A percentile compares a stretch with the other conserved stretches of the same genome.
phyloP scores from a whole-genome alignment of 1,139 yeast genomes.

The Saccharomyces uvarum region DNA sequence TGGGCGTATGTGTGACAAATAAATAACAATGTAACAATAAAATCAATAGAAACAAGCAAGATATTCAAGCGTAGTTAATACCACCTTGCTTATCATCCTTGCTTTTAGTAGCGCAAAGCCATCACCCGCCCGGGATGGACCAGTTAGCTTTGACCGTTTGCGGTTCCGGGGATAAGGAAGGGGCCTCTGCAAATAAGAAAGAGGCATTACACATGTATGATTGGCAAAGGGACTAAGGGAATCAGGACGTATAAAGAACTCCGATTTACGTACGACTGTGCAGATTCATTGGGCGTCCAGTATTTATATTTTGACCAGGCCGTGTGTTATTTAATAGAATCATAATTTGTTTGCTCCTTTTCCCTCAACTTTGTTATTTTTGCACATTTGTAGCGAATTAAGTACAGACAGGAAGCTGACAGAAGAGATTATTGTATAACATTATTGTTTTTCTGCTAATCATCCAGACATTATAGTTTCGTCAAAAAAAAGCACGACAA shows the following conservation, averaged over 20 bases:
- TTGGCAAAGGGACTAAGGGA: not conserved
- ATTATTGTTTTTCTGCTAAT: not conserved
- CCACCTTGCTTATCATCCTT: not conserved
- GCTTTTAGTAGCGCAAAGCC: not conserved
- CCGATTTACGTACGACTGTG: not conserved
- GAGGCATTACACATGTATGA: not conserved
- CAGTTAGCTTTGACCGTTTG: not conserved
- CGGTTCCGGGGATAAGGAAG: not conserved
- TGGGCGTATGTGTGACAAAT: not conserved
- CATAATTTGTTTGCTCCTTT: not conserved
- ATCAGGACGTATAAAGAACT: not conserved
- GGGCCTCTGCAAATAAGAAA: not conserved
- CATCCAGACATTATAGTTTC: not conserved
- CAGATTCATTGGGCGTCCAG: not conserved
- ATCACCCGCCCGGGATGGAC: not conserved
- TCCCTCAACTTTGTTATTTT: not conserved
- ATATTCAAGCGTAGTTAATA: not conserved
- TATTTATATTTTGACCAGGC: not conserved
- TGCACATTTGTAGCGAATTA: not conserved
- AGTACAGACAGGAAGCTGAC: not conserved
- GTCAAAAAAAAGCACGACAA: not conserved
- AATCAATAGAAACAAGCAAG: not conserved
- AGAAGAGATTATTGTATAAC: not conserved
- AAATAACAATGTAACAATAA: not conserved
- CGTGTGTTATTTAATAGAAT: not conserved